phyloP scores from a whole-genome alignment of 495 filamentous ascomycete genomes.

The Penicillium samsonianum region DNA sequence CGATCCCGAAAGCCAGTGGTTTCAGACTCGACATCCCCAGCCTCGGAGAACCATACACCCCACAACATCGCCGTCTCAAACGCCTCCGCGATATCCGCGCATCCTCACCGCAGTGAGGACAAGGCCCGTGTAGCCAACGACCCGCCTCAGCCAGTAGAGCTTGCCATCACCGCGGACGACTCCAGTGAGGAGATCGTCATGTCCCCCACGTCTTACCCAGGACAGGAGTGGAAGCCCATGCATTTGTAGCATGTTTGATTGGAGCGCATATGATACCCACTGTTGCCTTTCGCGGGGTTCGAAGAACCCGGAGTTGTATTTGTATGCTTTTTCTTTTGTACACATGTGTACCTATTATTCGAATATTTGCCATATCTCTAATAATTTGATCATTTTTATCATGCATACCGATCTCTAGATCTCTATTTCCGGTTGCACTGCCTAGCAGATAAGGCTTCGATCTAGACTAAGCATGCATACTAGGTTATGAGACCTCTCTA shows the following conservation, averaged over 20 bases:
- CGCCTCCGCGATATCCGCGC: constrained; percentile 15
- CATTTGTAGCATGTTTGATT: constrained; percentile 22
- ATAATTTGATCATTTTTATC: not conserved
- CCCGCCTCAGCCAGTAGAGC: constrained; percentile 34
- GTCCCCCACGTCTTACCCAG: constrained; percentile 78
- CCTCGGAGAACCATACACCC: not conserved
- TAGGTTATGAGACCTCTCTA: too few species aligned
- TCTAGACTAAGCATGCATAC: too few species aligned
- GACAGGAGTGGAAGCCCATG: constrained; percentile 76
- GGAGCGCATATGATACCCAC: constrained; percentile 21
- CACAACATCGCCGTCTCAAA: constrained; percentile 16
- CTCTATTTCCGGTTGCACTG: not conserved
- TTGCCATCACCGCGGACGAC: constrained; percentile 49
- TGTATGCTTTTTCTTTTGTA: not conserved
- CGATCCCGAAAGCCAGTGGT: constrained; percentile 15
- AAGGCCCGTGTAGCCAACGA: constrained; percentile 27
- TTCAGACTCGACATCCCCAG: not conserved
- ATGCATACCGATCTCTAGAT: not conserved
- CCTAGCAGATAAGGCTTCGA: not conserved
- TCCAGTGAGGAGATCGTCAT: constrained; percentile 61
- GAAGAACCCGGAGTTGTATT: not conserved
- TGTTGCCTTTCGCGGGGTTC: constrained; percentile 16
- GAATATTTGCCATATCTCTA: not conserved
- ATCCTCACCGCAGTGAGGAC: constrained; percentile 28
- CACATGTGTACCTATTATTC: not conserved